Conservation (phyloP, 768 basidiomycete genomes). For the Holtermanniella nyarrowii region DNA sequence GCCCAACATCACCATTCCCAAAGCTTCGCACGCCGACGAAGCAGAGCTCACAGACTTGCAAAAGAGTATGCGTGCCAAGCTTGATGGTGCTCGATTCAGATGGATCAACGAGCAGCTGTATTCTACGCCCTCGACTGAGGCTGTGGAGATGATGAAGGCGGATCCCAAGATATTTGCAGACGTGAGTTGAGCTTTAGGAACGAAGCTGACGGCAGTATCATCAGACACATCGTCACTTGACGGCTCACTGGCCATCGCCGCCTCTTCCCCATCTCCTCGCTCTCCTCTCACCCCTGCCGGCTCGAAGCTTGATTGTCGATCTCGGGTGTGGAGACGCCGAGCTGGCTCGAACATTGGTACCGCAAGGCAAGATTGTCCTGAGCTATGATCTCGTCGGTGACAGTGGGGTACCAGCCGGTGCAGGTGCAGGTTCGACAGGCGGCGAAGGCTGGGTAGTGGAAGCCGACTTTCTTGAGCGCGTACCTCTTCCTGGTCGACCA, state of each 20-base stretch:
- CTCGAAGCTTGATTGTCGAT: constrained; percentile 70
- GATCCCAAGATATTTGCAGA: constrained; percentile 74
- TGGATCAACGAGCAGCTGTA: constrained; percentile 89
- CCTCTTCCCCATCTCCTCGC: constrained; percentile 76
- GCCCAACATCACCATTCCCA: constrained; percentile 5
- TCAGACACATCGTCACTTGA: constrained; percentile 78
- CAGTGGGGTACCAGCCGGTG: constrained; percentile 58
- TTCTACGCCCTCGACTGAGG: constrained; percentile 66
- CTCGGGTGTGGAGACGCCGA: constrained; percentile 92
- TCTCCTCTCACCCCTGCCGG: constrained; percentile 54
- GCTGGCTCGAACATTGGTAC: constrained; percentile 62
- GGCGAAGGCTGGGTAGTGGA: constrained; percentile 64
- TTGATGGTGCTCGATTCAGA: constrained; percentile 81
- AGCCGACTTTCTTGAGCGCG: constrained; percentile 70
- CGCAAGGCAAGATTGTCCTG: constrained; percentile 48
- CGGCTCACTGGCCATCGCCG: constrained; percentile 85
- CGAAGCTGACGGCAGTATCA: constrained; percentile 59
- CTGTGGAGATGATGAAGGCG: constrained; percentile 69
- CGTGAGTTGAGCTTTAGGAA: constrained; percentile 45
- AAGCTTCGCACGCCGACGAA: constrained; percentile 8
- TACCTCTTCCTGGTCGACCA: constrained; percentile 68
- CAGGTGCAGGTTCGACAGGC: constrained; percentile 50
- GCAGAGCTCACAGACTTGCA: constrained; percentile 59
- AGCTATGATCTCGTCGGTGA: constrained; percentile 40
- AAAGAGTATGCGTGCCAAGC: constrained; percentile 61